phyloP scores from a whole-genome alignment of 2,329 filamentous ascomycete species.

The Sarocladium brachiariae region DNA sequence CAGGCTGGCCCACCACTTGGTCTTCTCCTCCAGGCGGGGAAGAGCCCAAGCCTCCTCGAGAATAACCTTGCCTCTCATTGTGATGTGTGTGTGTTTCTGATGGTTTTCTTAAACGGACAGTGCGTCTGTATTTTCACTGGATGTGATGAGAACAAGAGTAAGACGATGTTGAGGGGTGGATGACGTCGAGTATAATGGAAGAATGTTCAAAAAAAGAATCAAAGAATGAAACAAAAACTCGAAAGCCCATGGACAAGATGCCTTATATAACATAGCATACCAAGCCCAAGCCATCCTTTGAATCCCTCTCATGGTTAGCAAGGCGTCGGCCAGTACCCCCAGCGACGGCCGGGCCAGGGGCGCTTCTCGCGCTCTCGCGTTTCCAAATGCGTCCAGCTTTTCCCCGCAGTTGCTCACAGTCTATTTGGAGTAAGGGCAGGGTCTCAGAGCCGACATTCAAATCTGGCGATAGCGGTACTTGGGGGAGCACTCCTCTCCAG shows the following conservation, averaged over 20 bases:
- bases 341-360: too few species aligned
- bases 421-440: too few species aligned
- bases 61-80: conserved; percentile 44
- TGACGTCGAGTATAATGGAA: too few species aligned
- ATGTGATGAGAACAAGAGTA: too few species aligned
- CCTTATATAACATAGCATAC: conserved; percentile 2
- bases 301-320: too few species aligned
- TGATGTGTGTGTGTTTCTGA: neutral
- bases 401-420: conserved; percentile 1
- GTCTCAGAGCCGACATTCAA: too few species aligned
- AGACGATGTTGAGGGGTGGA: too few species aligned
- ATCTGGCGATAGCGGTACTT: too few species aligned
- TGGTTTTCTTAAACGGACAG: neutral
- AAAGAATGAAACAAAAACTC: too few species aligned
- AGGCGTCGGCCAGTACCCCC: too few species aligned
- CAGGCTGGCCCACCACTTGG: conserved; percentile 53
- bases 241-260: neutral
- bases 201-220: too few species aligned
- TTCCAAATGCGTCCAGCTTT: neutral
- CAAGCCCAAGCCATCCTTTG: neutral
- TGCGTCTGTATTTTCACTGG: neutral
- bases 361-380: conserved; percentile 5
- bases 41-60: conserved; percentile 57
- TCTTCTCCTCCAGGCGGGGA: conserved; percentile 51
- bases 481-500: too few species aligned